A percentile compares a stretch with the other conserved stretches of the same genome.
Evolutionary conservation across 2,329 filamentous ascomycete genomes (phyloP).

Genomic region (Exophiala sp.): DNA sequence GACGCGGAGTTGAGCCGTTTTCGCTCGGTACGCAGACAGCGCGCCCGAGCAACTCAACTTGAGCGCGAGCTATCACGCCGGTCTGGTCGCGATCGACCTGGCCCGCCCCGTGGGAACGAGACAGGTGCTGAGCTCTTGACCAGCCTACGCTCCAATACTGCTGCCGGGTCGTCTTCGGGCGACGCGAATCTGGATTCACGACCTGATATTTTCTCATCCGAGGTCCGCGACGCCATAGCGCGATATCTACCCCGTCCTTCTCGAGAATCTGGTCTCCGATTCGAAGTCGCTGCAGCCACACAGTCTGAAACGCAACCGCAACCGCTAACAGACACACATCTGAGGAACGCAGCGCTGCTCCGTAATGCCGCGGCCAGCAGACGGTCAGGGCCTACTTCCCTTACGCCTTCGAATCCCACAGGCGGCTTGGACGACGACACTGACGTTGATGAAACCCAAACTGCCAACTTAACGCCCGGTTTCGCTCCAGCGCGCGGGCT

Average conservation of each 20-base stretch:
- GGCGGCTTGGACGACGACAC: constrained; percentile 2
- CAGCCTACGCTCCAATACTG: not conserved
- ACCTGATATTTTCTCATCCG: constrained; percentile 4
- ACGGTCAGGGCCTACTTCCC: not conserved
- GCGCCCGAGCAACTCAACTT: constrained; percentile 4
- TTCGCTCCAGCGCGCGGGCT: constrained; percentile 40
- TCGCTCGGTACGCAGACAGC: constrained; percentile 14
- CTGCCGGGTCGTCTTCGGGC: not conserved
- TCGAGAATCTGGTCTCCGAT: constrained; percentile 34
- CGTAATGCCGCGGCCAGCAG: constrained; percentile 4
- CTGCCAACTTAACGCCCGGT: constrained; percentile 32
- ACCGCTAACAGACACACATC: constrained; percentile 5
- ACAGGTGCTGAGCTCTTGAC: constrained; percentile 5
- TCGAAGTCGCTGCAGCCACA: constrained; percentile 27
- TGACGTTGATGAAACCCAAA: constrained; percentile 14
- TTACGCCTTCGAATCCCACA: not conserved
- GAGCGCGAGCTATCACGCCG: constrained; percentile 8
- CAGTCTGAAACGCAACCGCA: constrained; percentile 13
- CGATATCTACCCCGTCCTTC: constrained; percentile 35
- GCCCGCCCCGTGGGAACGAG: constrained; percentile 4
- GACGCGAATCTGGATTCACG: constrained; percentile 5
- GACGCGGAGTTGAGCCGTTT: constrained; percentile 22
- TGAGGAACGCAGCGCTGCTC: not conserved
- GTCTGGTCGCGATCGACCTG: not conserved
- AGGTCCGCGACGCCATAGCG: constrained; percentile 5